Evolutionary conservation across 495 filamentous ascomycete genomes (phyloP).

Genomic region (Viridothelium virens): DNA sequence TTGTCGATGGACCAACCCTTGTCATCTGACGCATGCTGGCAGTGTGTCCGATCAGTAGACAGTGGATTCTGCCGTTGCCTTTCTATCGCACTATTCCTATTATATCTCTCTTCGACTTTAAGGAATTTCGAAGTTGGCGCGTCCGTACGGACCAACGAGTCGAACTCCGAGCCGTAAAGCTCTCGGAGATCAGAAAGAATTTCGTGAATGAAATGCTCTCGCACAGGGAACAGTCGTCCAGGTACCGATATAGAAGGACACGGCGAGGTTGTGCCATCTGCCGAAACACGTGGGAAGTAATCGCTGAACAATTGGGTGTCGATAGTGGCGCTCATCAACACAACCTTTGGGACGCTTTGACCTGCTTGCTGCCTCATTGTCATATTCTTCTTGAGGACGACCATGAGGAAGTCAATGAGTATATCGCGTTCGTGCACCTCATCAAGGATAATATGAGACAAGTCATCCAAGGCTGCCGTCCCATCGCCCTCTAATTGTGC

Average conservation of each 20-base stretch:
- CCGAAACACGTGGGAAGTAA: conserved; percentile 41
- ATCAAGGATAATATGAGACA: conserved; percentile 52
- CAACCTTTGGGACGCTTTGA: conserved; percentile 42
- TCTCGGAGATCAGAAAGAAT: conserved; percentile 38
- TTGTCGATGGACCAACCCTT: conserved; percentile 18
- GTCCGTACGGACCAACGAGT: conserved; percentile 30
- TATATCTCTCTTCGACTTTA: conserved; percentile 31
- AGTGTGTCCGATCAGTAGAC: neutral
- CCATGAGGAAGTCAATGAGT: conserved; percentile 48
- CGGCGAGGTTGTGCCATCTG: conserved; percentile 13
- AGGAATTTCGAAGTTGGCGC: conserved; percentile 34
- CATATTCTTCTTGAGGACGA: conserved; percentile 45
- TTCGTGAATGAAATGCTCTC: conserved; percentile 45
- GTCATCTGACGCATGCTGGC: neutral
- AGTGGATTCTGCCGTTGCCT: neutral
- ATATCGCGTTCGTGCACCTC: conserved; percentile 56
- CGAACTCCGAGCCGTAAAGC: conserved; percentile 23
- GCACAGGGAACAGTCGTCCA: conserved; percentile 50
- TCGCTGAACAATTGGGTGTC: conserved; percentile 48
- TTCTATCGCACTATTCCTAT: neutral
- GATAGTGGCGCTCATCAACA: conserved; percentile 55
- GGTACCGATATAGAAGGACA: conserved; percentile 50
- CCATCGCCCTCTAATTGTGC: conserved; percentile 41
- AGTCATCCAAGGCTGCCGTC: conserved; percentile 38
- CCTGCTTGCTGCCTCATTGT: conserved; percentile 33